Conservation (phyloP, 2,329 filamentous ascomycete genomes). For the Verticillium isaacii region DNA sequence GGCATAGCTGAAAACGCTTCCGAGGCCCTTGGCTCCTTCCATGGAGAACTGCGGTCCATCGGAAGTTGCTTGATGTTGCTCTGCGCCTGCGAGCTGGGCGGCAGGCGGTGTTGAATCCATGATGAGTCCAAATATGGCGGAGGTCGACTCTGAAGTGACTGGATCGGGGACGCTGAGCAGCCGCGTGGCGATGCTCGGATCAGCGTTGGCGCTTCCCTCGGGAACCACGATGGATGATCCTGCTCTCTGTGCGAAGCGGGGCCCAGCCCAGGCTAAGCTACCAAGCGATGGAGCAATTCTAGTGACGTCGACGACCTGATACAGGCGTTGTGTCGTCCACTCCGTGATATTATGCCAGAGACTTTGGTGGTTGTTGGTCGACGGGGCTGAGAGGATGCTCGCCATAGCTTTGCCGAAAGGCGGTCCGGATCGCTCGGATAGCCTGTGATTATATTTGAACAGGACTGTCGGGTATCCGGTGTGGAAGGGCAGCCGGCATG, state of each 20-base stretch:
- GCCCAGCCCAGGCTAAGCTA: conserved; percentile 65
- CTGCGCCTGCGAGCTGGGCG: neutral
- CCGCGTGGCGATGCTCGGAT: conserved; percentile 39
- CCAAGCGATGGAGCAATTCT: conserved; percentile 60
- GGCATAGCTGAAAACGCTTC: conserved; percentile 83
- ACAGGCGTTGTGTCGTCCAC: conserved; percentile 42
- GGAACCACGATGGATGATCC: conserved; percentile 50
- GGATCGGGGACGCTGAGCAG: neutral
- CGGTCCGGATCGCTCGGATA: neutral
- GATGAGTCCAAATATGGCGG: neutral
- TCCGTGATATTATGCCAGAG: conserved; percentile 49
- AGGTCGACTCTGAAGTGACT: neutral
- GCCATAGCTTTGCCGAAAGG: neutral
- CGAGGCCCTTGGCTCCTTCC: conserved; percentile 64
- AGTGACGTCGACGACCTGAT: conserved; percentile 47
- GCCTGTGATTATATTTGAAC: neutral
- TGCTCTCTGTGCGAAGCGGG: conserved; percentile 64
- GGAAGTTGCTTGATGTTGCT: neutral
- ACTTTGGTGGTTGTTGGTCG: conserved; percentile 29
- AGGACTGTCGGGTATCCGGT: neutral
- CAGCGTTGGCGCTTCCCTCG: conserved; percentile 56
- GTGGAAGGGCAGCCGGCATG: neutral
- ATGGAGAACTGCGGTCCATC: conserved; percentile 45
- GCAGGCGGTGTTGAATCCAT: neutral
- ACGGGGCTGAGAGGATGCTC: neutral